These are phyloP conservation scores for Ephemerocybe angulata DNA, from an alignment of 768 basidiomycete genomes.

Conservation along the genomic window DNA sequence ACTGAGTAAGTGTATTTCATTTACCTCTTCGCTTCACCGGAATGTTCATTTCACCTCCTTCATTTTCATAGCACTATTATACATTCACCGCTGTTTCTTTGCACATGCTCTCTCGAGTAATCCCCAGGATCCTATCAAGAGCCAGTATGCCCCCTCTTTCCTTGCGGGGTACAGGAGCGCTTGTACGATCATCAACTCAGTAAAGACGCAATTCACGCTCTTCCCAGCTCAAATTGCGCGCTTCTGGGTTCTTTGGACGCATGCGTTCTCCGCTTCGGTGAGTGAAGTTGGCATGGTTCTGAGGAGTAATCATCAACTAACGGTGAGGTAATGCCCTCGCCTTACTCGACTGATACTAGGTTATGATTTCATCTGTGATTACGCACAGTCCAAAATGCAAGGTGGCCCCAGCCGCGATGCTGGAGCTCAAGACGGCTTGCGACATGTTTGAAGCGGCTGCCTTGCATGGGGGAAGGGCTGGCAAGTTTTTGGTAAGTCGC, in stretches of 20 bases:
- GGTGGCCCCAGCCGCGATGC: slow-evolving; percentile 65
- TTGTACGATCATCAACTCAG: slow-evolving; percentile 49
- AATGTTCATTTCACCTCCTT: neutral
- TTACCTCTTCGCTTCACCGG: neutral
- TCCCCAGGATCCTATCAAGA: slow-evolving; percentile 65
- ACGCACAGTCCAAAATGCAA: slow-evolving; percentile 65
- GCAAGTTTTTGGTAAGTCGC: slow-evolving; percentile 61
- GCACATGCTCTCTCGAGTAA: slow-evolving; percentile 66
- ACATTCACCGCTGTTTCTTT: slow-evolving; percentile 75
- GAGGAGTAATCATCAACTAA: neutral
- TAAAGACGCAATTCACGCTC: slow-evolving; percentile 45
- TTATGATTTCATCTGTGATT: slow-evolving; percentile 75
- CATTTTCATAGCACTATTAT: slow-evolving; percentile 51
- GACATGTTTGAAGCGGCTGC: slow-evolving; percentile 66
- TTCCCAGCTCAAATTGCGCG: slow-evolving; percentile 58
- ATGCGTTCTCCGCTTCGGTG: slow-evolving; percentile 64
- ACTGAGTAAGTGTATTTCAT: slow-evolving; percentile 44
- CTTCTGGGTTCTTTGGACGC: slow-evolving; percentile 73
- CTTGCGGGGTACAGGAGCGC: slow-evolving; percentile 66
- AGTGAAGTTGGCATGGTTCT: slow-evolving; percentile 17
- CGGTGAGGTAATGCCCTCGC: neutral
- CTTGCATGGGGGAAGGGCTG: slow-evolving; percentile 58
- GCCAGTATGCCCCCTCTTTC: slow-evolving; percentile 63
- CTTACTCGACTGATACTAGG: slow-evolving; percentile 33
- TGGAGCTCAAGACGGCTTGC: slow-evolving; percentile 59